Conservation (phyloP, 495 filamentous ascomycete genomes). For the Physcia stellaris region DNA sequence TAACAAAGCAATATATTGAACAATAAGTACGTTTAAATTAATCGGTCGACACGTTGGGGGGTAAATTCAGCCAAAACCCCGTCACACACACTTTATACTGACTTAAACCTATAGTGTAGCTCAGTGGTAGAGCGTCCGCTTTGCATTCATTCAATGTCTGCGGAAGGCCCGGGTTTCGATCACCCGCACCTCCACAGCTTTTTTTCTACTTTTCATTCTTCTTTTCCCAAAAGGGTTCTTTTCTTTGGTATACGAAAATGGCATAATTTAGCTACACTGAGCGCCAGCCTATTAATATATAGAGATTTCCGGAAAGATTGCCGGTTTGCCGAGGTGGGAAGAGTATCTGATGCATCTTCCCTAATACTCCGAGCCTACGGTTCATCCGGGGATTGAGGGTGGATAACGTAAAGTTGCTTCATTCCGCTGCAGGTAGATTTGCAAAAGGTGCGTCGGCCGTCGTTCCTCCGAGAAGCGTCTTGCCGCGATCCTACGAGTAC, state of each 20-base stretch:
- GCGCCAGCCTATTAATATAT: background rate
- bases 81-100: no score
- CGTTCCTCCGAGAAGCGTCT: no score
- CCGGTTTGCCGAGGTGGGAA: no score
- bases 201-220: background rate
- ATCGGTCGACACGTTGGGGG: no score
- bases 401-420: no score
- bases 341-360: no score
- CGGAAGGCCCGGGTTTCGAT: conserved; percentile 17
- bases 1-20: background rate
- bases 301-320: no score
- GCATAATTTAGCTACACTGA: background rate
- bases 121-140: conserved; percentile 16
- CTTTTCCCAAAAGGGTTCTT: background rate
- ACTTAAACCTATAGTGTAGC: conserved; percentile 7
- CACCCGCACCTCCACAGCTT: conserved; percentile 8
- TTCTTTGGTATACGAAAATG: background rate
- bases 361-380: background rate
- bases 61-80: no score
- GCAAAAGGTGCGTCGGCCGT: no score
- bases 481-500: no score
- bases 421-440: no score
- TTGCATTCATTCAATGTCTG: conserved; percentile 8
- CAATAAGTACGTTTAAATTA: background rate
- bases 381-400: no score